These are phyloP conservation scores for Moesziomyces globuligerus DNA, from an alignment of 1,284 basidiomycete species.

Conservation along the genomic window DNA sequence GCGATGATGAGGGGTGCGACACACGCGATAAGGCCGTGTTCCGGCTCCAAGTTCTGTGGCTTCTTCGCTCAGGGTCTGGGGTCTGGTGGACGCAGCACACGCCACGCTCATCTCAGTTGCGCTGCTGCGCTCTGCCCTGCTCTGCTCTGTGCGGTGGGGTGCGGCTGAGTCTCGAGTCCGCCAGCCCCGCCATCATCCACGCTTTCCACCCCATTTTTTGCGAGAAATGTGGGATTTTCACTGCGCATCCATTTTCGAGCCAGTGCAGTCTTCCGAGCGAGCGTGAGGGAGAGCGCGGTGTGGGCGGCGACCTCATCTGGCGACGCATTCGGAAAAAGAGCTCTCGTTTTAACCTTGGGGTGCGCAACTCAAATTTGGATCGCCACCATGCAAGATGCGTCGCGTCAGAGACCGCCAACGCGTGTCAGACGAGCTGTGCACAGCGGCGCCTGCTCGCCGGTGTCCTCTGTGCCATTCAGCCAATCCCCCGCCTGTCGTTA, in stretches of 20 bases:
- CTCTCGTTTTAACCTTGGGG: background rate
- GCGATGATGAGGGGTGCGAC: background rate
- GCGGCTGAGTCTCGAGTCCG: background rate
- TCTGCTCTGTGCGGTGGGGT: background rate
- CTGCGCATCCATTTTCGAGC: too few species aligned
- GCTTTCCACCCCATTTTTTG: background rate
- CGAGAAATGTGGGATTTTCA: background rate
- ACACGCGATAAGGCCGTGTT: background rate
- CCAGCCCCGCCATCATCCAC: background rate
- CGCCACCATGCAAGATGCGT: background rate
- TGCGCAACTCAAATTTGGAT: background rate
- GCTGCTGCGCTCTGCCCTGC: background rate
- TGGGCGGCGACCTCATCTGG: too few species aligned
- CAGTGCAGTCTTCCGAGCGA: too few species aligned
- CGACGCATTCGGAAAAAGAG: background rate
- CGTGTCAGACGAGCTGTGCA: background rate
- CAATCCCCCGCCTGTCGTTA: too few species aligned
- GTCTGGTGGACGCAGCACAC: too few species aligned
- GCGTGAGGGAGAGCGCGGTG: too few species aligned
- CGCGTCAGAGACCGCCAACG: background rate
- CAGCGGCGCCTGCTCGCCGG: too few species aligned
- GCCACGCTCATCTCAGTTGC: too few species aligned
- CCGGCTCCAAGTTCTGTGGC: background rate
- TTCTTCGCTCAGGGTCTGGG: background rate
- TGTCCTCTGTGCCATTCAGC: too few species aligned